Percentiles rank a stretch among this genome's conserved stretches.
phyloP scores from a whole-genome alignment of 352 stramenopile genomes.

The Globisporangium radiosum region DNA sequence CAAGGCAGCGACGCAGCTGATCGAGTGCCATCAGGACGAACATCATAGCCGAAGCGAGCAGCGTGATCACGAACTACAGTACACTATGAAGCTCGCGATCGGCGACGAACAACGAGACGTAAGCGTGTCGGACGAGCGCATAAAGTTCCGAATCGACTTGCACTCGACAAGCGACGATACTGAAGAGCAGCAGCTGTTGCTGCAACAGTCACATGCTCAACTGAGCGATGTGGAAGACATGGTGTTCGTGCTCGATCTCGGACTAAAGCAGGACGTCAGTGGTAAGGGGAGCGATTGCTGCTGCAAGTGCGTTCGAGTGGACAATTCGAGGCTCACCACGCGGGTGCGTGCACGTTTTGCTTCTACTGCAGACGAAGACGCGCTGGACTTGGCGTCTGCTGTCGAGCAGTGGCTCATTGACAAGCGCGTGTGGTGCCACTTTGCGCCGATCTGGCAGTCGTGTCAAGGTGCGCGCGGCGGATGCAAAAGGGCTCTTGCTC shows the following conservation, averaged over 20 bases:
- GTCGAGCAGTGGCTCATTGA: slow-evolving; percentile 36
- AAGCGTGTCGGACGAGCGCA: slow-evolving; percentile 8
- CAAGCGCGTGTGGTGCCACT: slow-evolving; percentile 23
- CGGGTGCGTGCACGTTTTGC: neutral
- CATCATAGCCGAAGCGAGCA: slow-evolving; percentile 2
- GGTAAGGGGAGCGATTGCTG: slow-evolving; percentile 9
- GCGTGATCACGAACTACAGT: slow-evolving; percentile 31
- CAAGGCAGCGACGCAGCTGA: slow-evolving; percentile 4
- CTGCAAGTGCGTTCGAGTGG: neutral
- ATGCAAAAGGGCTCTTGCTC: neutral
- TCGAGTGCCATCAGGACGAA: slow-evolving; percentile 1
- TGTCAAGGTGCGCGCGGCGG: slow-evolving; percentile 27
- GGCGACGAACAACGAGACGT: slow-evolving; percentile 3
- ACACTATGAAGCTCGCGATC: slow-evolving; percentile 22
- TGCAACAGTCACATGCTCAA: neutral
- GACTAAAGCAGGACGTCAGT: slow-evolving; percentile 25
- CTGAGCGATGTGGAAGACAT: slow-evolving; percentile 17
- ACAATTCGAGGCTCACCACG: neutral
- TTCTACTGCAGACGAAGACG: slow-evolving; percentile 32
- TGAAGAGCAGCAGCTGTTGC: neutral
- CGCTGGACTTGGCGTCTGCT: slow-evolving; percentile 37
- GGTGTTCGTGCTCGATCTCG: slow-evolving; percentile 22
- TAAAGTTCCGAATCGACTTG: slow-evolving; percentile 38
- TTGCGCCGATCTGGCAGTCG: slow-evolving; percentile 26
- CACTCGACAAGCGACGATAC: slow-evolving; percentile 15